These are phyloP conservation scores for Penicillium soppii DNA, from an alignment of 495 filamentous ascomycete species.

Conservation along the genomic window DNA sequence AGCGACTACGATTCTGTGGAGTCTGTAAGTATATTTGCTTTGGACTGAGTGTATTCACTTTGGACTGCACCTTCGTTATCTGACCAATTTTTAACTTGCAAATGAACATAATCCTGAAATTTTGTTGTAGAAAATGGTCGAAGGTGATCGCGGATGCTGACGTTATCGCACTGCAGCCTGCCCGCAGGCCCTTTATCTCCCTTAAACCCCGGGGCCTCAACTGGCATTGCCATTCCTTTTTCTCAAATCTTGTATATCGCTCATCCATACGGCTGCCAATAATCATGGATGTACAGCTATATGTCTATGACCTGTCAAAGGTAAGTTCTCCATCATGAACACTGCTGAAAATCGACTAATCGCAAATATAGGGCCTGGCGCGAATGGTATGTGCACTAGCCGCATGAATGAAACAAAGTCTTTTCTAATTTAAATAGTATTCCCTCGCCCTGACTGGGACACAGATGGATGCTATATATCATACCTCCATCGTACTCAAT, in stretches of 20 bases:
- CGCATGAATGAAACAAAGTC: not conserved
- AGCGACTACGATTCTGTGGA: too few relatives aligned
- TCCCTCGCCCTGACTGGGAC: slow-evolving; percentile 56
- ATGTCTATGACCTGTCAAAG: slow-evolving; percentile 91
- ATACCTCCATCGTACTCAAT: slow-evolving; percentile 81
- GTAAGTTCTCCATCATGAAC: slow-evolving; percentile 34
- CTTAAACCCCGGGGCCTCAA: too few relatives aligned
- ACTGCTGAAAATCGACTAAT: not conserved
- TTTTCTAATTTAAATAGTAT: slow-evolving; percentile 31
- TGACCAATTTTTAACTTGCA: too few relatives aligned
- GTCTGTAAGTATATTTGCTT: too few relatives aligned
- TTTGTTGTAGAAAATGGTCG: slow-evolving; percentile 15
- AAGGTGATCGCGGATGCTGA: slow-evolving; percentile 35
- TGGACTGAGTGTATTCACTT: too few relatives aligned
- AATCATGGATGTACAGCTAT: slow-evolving; percentile 83
- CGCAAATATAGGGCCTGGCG: slow-evolving; percentile 33
- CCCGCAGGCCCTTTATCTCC: slow-evolving; percentile 6
- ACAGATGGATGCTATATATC: slow-evolving; percentile 86
- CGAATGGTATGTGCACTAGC: slow-evolving; percentile 40
- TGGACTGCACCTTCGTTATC: too few relatives aligned
- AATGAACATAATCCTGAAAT: too few relatives aligned
- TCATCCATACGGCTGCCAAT: not conserved
- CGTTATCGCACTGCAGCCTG: slow-evolving; percentile 38
- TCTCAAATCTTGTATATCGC: not conserved
- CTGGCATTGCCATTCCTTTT: not conserved